Conservation (phyloP, 345 rosid species). For the Trapa incisa region DNA sequence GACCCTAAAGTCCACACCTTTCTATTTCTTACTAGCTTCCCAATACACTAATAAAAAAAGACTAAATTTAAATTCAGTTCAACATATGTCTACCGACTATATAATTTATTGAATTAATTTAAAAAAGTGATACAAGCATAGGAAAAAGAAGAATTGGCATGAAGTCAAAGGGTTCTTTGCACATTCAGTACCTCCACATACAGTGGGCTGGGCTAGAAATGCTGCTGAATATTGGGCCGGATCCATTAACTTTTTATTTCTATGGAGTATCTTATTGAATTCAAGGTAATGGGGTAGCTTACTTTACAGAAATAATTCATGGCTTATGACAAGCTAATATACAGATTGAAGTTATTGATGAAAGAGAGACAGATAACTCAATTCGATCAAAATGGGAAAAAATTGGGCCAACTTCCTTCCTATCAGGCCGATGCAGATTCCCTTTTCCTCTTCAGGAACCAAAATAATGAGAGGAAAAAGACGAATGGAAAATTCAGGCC, state of each 20-base stretch:
- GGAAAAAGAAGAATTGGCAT: too few species aligned
- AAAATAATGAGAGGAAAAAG: constrained; percentile 1
- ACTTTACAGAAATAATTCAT: background rate
- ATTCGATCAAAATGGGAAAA: background rate
- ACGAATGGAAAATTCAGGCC: constrained; percentile 1
- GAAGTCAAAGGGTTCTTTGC: too few species aligned
- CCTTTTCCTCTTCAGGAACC: constrained; percentile 6
- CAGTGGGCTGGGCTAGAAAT: background rate
- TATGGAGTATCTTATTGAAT: background rate
- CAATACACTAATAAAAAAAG: too few species aligned
- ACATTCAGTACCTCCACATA: too few species aligned
- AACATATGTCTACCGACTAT: too few species aligned
- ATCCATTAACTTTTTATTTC: background rate
- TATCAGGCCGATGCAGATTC: background rate
- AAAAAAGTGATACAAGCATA: too few species aligned
- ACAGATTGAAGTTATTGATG: constrained; percentile 4
- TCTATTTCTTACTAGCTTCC: background rate
- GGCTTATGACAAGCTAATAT: background rate
- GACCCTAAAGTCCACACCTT: background rate
- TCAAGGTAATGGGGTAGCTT: background rate
- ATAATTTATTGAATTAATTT: too few species aligned
- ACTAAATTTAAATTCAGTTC: too few species aligned
- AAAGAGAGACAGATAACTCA: background rate
- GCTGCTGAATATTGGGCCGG: background rate
- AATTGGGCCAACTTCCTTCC: background rate